Evolutionary conservation across 2,329 filamentous ascomycete genomes (phyloP), one percentile per base, ranked within the genome.

Genomic region (Fusarium caatingaense): DNA sequence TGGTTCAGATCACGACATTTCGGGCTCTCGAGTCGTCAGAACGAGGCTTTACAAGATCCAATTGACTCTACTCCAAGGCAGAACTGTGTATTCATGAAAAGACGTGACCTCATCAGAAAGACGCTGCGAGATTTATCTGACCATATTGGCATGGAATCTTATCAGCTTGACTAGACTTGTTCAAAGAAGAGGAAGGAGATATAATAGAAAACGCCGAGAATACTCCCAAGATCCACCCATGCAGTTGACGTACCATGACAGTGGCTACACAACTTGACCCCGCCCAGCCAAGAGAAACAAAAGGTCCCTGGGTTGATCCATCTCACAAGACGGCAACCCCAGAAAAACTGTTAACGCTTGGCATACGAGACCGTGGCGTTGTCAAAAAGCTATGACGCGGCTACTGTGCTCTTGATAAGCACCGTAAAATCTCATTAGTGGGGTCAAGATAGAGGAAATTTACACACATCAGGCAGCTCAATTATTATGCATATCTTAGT

Each of bases 401-500:
- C 1, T 40, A 15, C 3, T 18, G 25, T 42, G 32, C 44, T 27
- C 32, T 37, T 20, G 54, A 65, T 44, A 66, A 53, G 48, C 56
- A 20, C 8, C 1, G 5, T 28, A 23, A 10, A 54, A 12, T 40
- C 12, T n/a, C 20, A 49, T 12, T 48, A 41, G 47, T 27, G 56
- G 62, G 47, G 47, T 49, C 18, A 8, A 18, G 47, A 56, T 55
- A 62, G 30, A 55, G 56, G 27, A 8, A 27, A 28, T n/a, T 47
- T 51, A 11, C 27, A 72, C 69, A 44, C 32, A 71, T 73, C 40
- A 30, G 72, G 69, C 60, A 73, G 64, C 60, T 73, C 57, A 45
- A 51, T 21, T 47, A 57, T 49, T 60, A 70, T 71, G 69, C 64
- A 71, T 65, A 71, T 50, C 32, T 53, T 68, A 67, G 68, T 27